phyloP scores from a whole-genome alignment of 177 flowering plant species.

The Vitis hybrid region DNA sequence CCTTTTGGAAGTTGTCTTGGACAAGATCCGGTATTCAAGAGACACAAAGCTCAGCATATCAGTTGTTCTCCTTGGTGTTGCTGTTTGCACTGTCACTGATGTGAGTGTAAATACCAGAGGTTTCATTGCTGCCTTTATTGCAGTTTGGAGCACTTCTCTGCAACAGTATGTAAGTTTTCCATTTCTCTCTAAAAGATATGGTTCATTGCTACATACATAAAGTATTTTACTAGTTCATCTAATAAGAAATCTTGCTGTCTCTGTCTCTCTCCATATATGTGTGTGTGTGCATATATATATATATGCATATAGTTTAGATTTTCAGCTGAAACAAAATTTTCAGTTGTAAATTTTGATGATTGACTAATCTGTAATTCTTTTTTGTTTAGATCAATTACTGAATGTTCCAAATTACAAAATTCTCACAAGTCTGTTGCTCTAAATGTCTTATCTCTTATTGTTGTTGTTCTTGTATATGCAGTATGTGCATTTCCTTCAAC shows the following conservation, averaged over 20 bases:
- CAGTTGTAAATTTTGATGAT: background rate
- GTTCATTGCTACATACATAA: background rate
- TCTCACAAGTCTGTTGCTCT: background rate
- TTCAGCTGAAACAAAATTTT: background rate
- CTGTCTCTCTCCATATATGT: background rate
- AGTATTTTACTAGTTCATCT: background rate
- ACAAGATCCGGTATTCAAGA: constrained; percentile 75
- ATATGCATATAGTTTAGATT: background rate
- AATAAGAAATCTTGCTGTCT: too few relatives aligned
- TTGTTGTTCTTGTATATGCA: constrained; percentile 27
- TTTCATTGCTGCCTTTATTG: constrained; percentile 72
- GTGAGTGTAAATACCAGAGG: constrained; percentile 81
- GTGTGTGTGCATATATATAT: background rate
- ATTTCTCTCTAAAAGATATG: background rate
- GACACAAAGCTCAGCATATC: constrained; percentile 79
- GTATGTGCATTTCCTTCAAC: constrained; percentile 84
- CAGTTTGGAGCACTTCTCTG: constrained; percentile 87
- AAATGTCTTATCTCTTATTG: background rate
- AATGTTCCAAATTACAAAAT: background rate
- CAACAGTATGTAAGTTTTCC: constrained; percentile 82
- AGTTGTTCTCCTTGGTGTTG: constrained; percentile 85
- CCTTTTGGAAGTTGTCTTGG: constrained; percentile 63
- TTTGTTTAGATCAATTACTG: background rate
- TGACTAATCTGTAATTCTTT: background rate
- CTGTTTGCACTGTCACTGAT: constrained; percentile 86